Percentiles rank a stretch among this genome's conserved stretches.
Conservation (phyloP, 306 rosid species). For the Trifolium dubium region DNA sequence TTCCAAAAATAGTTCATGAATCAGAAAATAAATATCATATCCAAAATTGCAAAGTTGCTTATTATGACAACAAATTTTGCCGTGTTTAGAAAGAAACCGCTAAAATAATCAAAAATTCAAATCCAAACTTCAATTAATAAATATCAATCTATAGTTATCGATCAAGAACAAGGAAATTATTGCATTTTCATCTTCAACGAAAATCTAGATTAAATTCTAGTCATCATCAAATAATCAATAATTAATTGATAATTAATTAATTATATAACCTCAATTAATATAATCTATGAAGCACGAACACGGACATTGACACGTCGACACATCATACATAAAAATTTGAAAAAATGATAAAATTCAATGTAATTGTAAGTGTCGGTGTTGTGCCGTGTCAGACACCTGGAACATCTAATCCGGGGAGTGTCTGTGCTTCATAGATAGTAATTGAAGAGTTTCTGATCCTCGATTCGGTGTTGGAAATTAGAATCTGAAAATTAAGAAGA, state of each 20-base stretch:
- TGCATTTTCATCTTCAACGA: constrained; percentile 13
- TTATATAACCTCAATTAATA: background rate
- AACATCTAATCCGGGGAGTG: no score
- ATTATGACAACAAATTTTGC: constrained; percentile 31
- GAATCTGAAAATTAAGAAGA: background rate
- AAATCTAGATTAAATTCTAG: background rate
- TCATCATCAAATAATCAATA: background rate
- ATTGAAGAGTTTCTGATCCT: background rate
- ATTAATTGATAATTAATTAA: background rate
- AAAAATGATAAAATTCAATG: no score
- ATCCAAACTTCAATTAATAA: constrained; percentile 11
- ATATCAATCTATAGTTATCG: background rate
- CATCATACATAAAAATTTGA: no score
- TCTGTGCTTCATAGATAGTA: background rate
- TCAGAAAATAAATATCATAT: constrained; percentile 13
- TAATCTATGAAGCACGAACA: no score
- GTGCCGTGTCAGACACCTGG: no score
- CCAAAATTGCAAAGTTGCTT: constrained; percentile 8
- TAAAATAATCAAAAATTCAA: constrained; percentile 4
- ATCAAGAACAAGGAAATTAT: constrained; percentile 2
- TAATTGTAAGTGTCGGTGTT: no score
- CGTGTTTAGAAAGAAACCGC: constrained; percentile 40
- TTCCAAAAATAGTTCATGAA: constrained; percentile 42
- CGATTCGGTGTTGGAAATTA: no score
- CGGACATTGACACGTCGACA: no score